A percentile compares a stretch with the other conserved stretches of the same genome.
Conservation (phyloP, 306 rosid genomes). For the Inga leiocalycina region DNA sequence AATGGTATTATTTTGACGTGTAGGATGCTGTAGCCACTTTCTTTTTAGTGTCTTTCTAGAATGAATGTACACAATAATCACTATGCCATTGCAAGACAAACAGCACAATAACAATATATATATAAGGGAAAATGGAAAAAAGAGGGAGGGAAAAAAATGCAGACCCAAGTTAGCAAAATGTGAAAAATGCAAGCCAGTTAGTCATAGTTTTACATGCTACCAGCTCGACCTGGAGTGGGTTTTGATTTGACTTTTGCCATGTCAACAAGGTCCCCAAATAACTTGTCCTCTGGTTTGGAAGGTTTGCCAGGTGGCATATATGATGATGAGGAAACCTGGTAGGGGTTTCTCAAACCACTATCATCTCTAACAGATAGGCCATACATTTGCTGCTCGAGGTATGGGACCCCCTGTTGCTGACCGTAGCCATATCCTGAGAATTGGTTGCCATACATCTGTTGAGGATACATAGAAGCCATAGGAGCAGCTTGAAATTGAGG, state of each 20-base stretch:
- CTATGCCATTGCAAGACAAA: constrained; percentile 51
- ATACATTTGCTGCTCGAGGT: constrained; percentile 81
- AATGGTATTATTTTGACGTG: constrained; percentile 23
- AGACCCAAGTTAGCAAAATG: constrained; percentile 38
- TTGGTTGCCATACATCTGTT: constrained; percentile 82
- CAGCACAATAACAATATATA: constrained; percentile 38
- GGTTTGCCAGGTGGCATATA: constrained; percentile 70
- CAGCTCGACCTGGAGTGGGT: constrained; percentile 63
- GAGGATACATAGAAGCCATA: constrained; percentile 60
- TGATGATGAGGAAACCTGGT: constrained; percentile 61
- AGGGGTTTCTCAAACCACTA: constrained; percentile 57
- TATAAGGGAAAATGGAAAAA: constrained; percentile 8
- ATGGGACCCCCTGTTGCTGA: constrained; percentile 65
- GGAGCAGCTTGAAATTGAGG: constrained; percentile 59
- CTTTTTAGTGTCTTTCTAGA: constrained; percentile 46
- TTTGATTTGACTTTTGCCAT: constrained; percentile 86
- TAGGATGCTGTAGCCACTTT: constrained; percentile 33
- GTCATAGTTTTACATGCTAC: constrained; percentile 57
- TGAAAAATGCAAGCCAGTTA: constrained; percentile 36
- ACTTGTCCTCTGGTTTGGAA: constrained; percentile 87
- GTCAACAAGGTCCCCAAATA: constrained; percentile 94
- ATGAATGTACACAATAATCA: constrained; percentile 70
- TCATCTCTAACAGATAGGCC: constrained; percentile 72
- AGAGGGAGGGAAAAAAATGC: neutral
- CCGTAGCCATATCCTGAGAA: constrained; percentile 66